Evolutionary conservation across 441 rosid genomes (phyloP), one percentile per base, ranked within the genome.

Genomic region (Melastoma candidum): DNA sequence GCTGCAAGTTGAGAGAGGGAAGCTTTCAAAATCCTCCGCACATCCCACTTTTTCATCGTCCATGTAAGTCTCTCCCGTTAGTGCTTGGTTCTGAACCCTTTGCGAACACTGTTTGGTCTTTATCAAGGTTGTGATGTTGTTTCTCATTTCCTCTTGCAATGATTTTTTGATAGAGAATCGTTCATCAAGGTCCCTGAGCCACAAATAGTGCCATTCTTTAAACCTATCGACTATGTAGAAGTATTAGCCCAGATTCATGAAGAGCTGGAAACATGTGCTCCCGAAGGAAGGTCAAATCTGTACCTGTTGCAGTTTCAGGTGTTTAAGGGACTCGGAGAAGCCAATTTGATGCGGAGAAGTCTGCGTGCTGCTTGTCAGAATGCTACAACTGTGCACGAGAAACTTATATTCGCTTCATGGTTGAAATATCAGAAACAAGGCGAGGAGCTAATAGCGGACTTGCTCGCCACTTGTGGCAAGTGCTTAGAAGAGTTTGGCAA

Each of bases 1-100:
- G 99, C 99, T 89, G 60, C 99, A 93, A 76, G 97, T 89, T 63
- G 99, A 93, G 69, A 81, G 97, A 71, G 99, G 97, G 71, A 93
- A 89, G 66, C 74, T 77, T 58, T 68, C 80, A 46, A 83, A 81
- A 63, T 48, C 74, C 2, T 69, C 85, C n/a, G 63, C 82, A 14
- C 72, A 72, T 47, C 59, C 75, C 52, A 75, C 82, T 9, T 58
- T 55, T 32, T 74, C 88, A 27, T 73, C 93, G 48, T 93, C 99
- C 51, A 74, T 80, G 99, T 93, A 74, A 81, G 96, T 74, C 12
- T 61, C 26, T 32, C 27, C 2, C 2, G 26, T 56, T 56, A 7
- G 39, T 32, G 39, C 39, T 36, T 50, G 7, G 41, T 25, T 57
- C 44, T 47, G 13, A 32, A 36, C 47, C 12, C 39, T 59, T 70